Percentiles rank a stretch among this genome's conserved stretches.
These are phyloP conservation scores for Xerocomus spinulosus DNA, from an alignment of 768 basidiomycete species.

Conservation along the genomic window DNA sequence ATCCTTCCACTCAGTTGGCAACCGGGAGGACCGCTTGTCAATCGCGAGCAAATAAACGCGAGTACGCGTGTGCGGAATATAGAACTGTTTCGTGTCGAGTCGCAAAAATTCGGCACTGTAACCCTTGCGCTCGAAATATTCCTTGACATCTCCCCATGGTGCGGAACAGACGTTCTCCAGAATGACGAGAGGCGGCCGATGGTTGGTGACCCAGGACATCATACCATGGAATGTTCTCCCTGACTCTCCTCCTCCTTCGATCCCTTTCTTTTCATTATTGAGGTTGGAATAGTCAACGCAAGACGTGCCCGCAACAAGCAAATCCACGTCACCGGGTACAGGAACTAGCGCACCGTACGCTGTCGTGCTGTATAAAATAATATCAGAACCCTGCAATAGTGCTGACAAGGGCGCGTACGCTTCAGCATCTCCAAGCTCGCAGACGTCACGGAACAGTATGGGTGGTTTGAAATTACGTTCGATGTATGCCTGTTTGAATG, in stretches of 20 bases:
- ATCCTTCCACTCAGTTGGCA: conserved; percentile 68
- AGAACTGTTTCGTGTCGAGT: conserved; percentile 84
- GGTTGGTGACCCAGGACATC: conserved; percentile 86
- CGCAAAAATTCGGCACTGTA: conserved; percentile 71
- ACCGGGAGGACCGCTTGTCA: conserved; percentile 51
- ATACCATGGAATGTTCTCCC: conserved; percentile 93
- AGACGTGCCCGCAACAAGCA: conserved; percentile 90
- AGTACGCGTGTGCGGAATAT: conserved; percentile 92
- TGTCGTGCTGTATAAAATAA: conserved; percentile 58
- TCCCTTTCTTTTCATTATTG: conserved; percentile 87
- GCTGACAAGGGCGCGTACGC: conserved; percentile 49
- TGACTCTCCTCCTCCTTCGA: conserved; percentile 87
- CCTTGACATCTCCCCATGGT: conserved; percentile 75
- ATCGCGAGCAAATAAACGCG: conserved; percentile 85
- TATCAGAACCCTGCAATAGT: background rate
- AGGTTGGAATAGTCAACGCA: conserved; percentile 97
- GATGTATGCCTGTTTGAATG: conserved; percentile 96
- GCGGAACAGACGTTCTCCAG: conserved; percentile 92
- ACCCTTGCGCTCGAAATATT: conserved; percentile 67
- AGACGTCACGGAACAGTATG: conserved; percentile 89
- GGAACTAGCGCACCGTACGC: conserved; percentile 84
- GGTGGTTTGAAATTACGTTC: conserved; percentile 95
- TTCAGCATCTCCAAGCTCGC: conserved; percentile 73
- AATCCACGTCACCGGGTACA: conserved; percentile 88
- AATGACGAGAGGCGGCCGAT: conserved; percentile 87